Evolutionary conservation across 345 rosid genomes (phyloP), one percentile per base, ranked within the genome.

Genomic region (Eucalyptus globulus): DNA sequence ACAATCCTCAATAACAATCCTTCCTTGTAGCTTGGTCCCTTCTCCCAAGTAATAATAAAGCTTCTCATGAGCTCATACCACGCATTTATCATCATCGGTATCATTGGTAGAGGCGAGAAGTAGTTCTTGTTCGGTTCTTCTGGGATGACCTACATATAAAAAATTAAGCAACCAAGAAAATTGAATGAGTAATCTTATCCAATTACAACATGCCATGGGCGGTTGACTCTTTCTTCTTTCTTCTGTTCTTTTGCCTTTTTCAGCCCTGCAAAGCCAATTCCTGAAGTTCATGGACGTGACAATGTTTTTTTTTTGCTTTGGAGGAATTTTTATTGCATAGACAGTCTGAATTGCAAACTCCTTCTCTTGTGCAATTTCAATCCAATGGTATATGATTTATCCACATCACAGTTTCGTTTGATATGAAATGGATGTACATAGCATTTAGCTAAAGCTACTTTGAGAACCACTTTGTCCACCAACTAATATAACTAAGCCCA

Each of bases 121-220:
- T 95, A 95, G 90, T 95, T 95, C 93, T 94, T 96, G 91, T 94
- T 95, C 14, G 98, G 98, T 76, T 94, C 97, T 51, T 95, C 97
- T 26, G 58, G 13, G 67, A 93, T 31, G 17, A 95, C 91, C 97
- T 95, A 90, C 24, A 17, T n/a, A 31, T 31, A 50, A 65, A 10
- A 88, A 17, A 7, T 67, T 44, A 14, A 29, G 37, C 72, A 14
- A 62, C 31, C 51, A 31, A 31, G 80, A 69, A 34, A 69, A 31
- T 69, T 69, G 80, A 69, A 69, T 69, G 44, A 69, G 80, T 34
- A 69, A 12, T 31, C 43, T 69, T 15, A 69, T 69, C 19, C 80
- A 17, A 17, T 69, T 34, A 34, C 12, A 69, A 17, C 43, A 34
- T 17, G 24, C 10, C 37, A 31, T 69, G 80, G 3, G 24, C 34